Base-by-base conservation (phyloP, 2,329 filamentous ascomycete species). In the Pseudogymnoascus sp. region DNA sequence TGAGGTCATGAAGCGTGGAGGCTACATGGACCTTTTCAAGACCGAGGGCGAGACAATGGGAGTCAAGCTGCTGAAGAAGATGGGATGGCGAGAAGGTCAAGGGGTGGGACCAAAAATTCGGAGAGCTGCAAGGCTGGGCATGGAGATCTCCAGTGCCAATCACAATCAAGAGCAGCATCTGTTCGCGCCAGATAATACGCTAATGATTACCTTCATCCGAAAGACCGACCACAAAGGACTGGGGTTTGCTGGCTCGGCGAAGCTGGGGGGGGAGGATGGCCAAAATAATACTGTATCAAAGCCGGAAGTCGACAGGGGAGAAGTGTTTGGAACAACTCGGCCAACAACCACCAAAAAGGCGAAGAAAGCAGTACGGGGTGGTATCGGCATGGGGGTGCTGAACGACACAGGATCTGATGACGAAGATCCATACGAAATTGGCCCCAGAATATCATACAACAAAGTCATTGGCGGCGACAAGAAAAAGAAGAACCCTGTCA, bases 61-160 rank as follows among this genome's bases (percentile, higher is more conserved):
- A 1, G 80, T 89, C 12, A 92, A 90, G 71, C 79, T 99, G 13
- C 78, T 97, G 63, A 90, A 89, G 71, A 89, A 83, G 70, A 97
- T 99, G 93, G 94, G 93, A 13, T 99, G 94, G 94, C 90, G 88
- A 69, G 89, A 93, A 66, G 93, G 92, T 0, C 92, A 97, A 74
- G 94, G 94, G 3, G 86, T 97, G 65, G 94, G 94, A 0, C 91
- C 92, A 21, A 96, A 91, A 74, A 79, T 97, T 35, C 85, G 86
- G 61, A 84, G 94, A 58, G 81, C 80, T 71, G 91, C 92, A 38
- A 81, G 88, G 58, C 80, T 93, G 12, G 81, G 82, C 42, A 73
- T 79, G 1, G 79, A 76, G 44, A 74, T 73, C 27, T 69, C 70
- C 5, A 69, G 70, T 0, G 73, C 72, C 13, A 75, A 76, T 17